Conservation (phyloP, 1,284 basidiomycete species). For the Ganoderma resinaceum region DNA sequence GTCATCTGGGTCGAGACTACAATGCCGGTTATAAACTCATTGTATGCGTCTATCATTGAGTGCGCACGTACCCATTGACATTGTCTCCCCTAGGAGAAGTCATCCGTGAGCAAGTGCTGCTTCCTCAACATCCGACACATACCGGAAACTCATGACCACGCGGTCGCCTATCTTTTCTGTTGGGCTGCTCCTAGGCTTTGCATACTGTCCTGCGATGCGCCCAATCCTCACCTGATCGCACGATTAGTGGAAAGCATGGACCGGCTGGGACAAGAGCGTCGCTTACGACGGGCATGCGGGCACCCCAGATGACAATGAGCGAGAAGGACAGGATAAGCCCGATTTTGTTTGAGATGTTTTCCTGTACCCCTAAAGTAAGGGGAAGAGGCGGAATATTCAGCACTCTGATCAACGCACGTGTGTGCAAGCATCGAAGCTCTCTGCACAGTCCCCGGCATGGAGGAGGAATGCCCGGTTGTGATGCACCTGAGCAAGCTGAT, state of each 20-base stretch:
- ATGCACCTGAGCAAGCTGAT: constrained; percentile 84
- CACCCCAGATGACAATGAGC: constrained; percentile 94
- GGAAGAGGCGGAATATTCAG: background rate
- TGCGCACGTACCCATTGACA: constrained; percentile 77
- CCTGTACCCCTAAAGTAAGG: constrained; percentile 47
- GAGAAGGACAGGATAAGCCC: constrained; percentile 96
- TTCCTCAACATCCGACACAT: constrained; percentile 26
- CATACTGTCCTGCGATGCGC: constrained; percentile 95
- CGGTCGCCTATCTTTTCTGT: constrained; percentile 80
- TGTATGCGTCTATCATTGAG: background rate
- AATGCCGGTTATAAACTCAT: background rate
- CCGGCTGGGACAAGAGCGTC: background rate
- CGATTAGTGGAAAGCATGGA: background rate
- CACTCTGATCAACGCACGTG: constrained; percentile 57
- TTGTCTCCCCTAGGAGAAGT: constrained; percentile 82
- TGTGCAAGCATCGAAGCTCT: constrained; percentile 92
- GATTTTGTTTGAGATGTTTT: constrained; percentile 94
- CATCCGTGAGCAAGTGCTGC: background rate
- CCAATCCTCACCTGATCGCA: constrained; percentile 79
- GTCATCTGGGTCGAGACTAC: constrained; percentile 73
- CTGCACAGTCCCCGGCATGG: constrained; percentile 97
- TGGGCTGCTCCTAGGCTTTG: constrained; percentile 91
- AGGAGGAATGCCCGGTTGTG: constrained; percentile 92
- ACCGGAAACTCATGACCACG: constrained; percentile 85
- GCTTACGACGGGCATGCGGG: constrained; percentile 85